Percentiles rank a stretch among this genome's conserved stretches.
Conservation (phyloP, 345 rosid genomes). For the Clarkia xantiana region DNA sequence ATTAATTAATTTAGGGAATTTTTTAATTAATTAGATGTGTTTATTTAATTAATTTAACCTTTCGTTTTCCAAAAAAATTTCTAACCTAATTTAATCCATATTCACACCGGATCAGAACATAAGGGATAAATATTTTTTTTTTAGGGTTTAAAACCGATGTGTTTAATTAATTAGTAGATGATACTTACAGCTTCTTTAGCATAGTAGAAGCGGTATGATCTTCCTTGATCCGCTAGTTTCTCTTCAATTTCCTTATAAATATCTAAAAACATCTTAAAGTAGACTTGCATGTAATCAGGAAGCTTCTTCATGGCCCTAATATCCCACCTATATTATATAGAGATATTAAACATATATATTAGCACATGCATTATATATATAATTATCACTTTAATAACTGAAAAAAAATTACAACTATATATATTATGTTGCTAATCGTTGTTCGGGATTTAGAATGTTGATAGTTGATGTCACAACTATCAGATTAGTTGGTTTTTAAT, state of each 20-base stretch:
- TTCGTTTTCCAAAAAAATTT: not conserved
- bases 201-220: conserved; percentile 8
- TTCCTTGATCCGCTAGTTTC: conserved; percentile 8
- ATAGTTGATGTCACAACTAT: no score
- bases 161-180: not conserved
- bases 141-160: not conserved
- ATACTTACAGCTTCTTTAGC: conserved; percentile 19
- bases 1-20: not conserved
- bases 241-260: conserved; percentile 11
- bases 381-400: no score
- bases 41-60: not conserved
- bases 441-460: no score
- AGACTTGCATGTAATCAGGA: conserved; percentile 25
- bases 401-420: no score
- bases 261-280: conserved; percentile 16
- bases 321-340: conserved; percentile 17
- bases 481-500: no score
- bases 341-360: no score
- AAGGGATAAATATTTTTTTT: not conserved
- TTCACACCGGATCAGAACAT: not conserved
- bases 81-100: not conserved
- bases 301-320: conserved; percentile 9
- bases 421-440: no score
- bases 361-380: not conserved
- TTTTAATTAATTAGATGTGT: not conserved